Percentiles rank a stretch among this genome's conserved stretches.
Evolutionary conservation across 345 rosid genomes (phyloP).

Genomic region (Melaleuca alternifolia): DNA sequence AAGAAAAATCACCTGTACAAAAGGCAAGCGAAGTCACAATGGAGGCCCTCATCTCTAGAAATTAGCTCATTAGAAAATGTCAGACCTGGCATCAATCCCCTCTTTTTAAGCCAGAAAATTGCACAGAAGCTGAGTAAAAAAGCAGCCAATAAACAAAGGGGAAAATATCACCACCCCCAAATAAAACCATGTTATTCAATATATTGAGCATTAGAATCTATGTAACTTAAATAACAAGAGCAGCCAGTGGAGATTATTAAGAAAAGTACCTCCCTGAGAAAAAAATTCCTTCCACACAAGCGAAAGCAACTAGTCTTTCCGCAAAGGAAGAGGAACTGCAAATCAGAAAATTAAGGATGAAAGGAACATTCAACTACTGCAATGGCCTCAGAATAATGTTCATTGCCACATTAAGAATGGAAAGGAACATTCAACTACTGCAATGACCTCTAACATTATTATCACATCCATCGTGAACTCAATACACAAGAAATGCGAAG

Average conservation of each 20-base stretch:
- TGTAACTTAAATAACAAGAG: background rate
- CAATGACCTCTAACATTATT: background rate
- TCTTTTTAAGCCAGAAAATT: constrained; percentile 93
- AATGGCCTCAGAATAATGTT: background rate
- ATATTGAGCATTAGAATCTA: background rate
- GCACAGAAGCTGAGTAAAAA: constrained; percentile 69
- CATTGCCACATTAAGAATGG: background rate
- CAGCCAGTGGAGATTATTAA: background rate
- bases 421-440: background rate
- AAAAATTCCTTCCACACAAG: constrained; percentile 87
- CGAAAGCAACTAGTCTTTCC: constrained; percentile 79
- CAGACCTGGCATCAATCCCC: constrained; percentile 94
- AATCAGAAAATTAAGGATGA: background rate
- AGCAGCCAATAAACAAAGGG: background rate
- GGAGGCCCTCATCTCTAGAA: constrained; percentile 90
- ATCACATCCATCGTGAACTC: background rate
- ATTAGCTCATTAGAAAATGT: constrained; percentile 92
- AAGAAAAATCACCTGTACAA: constrained; percentile 45
- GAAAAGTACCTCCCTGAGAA: constrained; percentile 77
- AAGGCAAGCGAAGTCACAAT: constrained; percentile 95
- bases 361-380: background rate
- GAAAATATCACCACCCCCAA: background rate
- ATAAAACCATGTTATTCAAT: background rate
- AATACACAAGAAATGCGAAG: background rate
- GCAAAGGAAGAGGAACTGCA: constrained; percentile 71